These are phyloP conservation scores for Stevia rebaudiana DNA, from an alignment of 140 eudicot genomes.

Conservation along the genomic window DNA sequence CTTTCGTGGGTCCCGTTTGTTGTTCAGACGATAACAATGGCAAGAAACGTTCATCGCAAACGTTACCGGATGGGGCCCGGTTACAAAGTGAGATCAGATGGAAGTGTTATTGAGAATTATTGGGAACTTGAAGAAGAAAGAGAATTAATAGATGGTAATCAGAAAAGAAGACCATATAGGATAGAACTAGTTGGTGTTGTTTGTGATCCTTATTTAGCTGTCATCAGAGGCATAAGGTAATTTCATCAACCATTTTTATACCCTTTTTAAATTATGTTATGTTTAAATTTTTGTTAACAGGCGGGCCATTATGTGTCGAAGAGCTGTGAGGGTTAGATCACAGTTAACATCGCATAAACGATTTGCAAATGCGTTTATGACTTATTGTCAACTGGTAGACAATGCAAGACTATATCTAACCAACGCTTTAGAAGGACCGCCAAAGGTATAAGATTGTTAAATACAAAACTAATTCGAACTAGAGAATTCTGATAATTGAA, in stretches of 20 bases:
- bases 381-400: conserved; percentile 89
- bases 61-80: conserved; percentile 97
- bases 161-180: conserved; percentile 88
- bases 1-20: conserved; percentile 69
- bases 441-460: no score
- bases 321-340: conserved; percentile 95
- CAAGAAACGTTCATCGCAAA: conserved; percentile 85
- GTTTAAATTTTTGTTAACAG: conserved; percentile 26
- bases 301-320: conserved; percentile 89
- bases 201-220: conserved; percentile 96
- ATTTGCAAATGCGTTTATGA: conserved; percentile 80
- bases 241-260: neutral
- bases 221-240: conserved; percentile 96
- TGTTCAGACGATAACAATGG: conserved; percentile 95
- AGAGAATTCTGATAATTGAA: no score
- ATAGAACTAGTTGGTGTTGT: conserved; percentile 90
- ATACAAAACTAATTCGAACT: no score
- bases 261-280: neutral
- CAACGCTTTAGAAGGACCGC: conserved; percentile 92
- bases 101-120: conserved; percentile 69
- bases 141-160: conserved; percentile 42
- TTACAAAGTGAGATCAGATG: conserved; percentile 55
- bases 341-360: conserved; percentile 95
- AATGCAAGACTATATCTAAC: conserved; percentile 81
- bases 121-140: conserved; percentile 89